phyloP scores from a whole-genome alignment of 805 yeast genomes.

The Ogataea ganodermae region DNA sequence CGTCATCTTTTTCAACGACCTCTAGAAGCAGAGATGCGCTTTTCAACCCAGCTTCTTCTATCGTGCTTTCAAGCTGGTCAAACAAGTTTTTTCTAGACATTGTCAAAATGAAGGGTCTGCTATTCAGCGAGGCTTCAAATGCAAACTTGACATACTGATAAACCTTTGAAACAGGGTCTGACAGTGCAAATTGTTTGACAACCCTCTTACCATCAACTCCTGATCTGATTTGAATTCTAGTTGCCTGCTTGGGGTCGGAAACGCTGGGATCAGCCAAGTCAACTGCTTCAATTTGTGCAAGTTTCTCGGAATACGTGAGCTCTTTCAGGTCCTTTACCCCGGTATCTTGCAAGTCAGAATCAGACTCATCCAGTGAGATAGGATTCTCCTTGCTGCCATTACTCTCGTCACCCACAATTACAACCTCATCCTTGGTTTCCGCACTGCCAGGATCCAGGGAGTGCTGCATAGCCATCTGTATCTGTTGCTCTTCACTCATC shows the following conservation, averaged over 20 bases:
- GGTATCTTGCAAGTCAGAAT: constrained; percentile 13
- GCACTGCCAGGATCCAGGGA: constrained; percentile 42
- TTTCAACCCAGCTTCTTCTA: constrained; percentile 74
- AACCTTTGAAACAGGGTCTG: constrained; percentile 59
- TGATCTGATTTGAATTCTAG: constrained; percentile 84
- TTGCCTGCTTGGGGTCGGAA: constrained; percentile 50
- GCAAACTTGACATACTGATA: constrained; percentile 69
- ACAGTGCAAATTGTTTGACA: constrained; percentile 63
- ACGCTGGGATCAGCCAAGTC: constrained; percentile 65
- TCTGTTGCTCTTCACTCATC: constrained; percentile 81
- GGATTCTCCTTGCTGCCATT: constrained; percentile 25
- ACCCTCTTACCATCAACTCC: constrained; percentile 78
- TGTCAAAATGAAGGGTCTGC: constrained; percentile 55
- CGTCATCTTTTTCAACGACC: constrained; percentile 34
- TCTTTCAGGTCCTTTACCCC: constrained; percentile 15
- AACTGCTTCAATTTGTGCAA: constrained; percentile 22
- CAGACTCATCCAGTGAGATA: constrained; percentile 22
- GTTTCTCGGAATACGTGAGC: constrained; percentile 20
- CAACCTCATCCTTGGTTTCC: constrained; percentile 33
- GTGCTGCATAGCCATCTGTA: constrained; percentile 71
- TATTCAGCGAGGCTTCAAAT: constrained; percentile 44
- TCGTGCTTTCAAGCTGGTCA: constrained; percentile 51
- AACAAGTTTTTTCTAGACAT: constrained; percentile 61
- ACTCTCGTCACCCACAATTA: constrained; percentile 23
- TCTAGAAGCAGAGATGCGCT: constrained; percentile 83